Percentiles rank a stretch among this genome's conserved stretches.
These are phyloP conservation scores for Aurinia saxatilis DNA, from an alignment of 345 rosid species.

Conservation along the genomic window DNA sequence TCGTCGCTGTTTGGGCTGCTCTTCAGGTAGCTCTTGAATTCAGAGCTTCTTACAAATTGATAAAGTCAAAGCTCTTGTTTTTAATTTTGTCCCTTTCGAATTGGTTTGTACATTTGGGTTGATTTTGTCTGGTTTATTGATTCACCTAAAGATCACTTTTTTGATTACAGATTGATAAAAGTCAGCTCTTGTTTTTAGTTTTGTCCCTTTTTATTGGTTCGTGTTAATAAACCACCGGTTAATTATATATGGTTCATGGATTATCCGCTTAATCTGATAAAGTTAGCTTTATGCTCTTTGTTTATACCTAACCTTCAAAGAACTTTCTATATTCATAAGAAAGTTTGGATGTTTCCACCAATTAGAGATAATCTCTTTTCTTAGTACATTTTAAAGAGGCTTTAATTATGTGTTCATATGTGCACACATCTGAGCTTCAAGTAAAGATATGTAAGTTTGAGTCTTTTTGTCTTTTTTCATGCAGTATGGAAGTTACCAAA, in stretches of 20 bases:
- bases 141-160: too few species aligned
- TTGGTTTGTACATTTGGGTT: too few species aligned
- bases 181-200: background rate
- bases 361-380: too few species aligned
- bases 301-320: background rate
- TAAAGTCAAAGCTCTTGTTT: background rate
- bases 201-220: background rate
- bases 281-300: conserved; percentile 25
- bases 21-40: conserved; percentile 54
- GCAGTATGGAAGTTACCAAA: conserved; percentile 75
- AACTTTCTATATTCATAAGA: background rate
- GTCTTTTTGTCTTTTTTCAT: background rate
- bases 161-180: background rate
- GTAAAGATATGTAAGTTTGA: background rate
- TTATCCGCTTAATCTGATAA: background rate
- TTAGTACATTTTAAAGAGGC: too few species aligned
- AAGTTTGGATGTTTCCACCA: background rate
- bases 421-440: too few species aligned
- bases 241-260: background rate
- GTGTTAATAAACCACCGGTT: conserved; percentile 10
- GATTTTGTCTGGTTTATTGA: too few species aligned
- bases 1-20: conserved; percentile 85
- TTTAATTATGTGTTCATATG: background rate
- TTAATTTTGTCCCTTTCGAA: too few species aligned
- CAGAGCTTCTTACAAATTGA: background rate